A percentile compares a stretch with the other conserved stretches of the same genome.
Evolutionary conservation across 1,139 yeast genomes (phyloP).

Genomic region (Kodamaea alishanica): DNA sequence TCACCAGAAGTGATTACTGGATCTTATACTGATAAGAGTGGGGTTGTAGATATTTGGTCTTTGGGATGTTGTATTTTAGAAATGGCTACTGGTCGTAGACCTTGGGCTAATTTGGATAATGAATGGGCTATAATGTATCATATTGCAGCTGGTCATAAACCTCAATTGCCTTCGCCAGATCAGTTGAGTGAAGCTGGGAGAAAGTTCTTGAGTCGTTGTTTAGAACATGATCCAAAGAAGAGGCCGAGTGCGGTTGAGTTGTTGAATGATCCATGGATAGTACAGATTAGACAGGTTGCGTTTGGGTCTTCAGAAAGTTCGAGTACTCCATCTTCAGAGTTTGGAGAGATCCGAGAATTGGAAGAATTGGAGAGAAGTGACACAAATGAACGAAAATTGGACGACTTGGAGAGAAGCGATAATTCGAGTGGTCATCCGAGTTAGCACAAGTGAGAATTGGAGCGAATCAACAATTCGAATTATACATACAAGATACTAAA

Average conservation of each 20-base stretch:
- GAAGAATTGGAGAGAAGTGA: too few relatives aligned
- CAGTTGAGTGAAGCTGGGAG: slow-evolving; percentile 76
- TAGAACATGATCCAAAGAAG: slow-evolving; percentile 74
- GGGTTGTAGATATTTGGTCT: slow-evolving; percentile 82
- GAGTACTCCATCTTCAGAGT: slow-evolving; percentile 41
- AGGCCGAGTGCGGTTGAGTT: slow-evolving; percentile 84
- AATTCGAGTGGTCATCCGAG: too few relatives aligned
- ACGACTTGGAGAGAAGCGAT: too few relatives aligned
- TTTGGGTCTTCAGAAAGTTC: slow-evolving; percentile 46
- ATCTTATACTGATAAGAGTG: slow-evolving; percentile 57
- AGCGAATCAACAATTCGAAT: too few relatives aligned
- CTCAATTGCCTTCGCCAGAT: slow-evolving; percentile 75
- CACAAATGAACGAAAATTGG: too few relatives aligned
- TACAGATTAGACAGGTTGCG: slow-evolving; percentile 66
- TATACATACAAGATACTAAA: too few relatives aligned
- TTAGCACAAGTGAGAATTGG: too few relatives aligned
- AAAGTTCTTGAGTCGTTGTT: slow-evolving; percentile 66
- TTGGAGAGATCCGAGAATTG: too few relatives aligned
- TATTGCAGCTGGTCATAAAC: slow-evolving; percentile 92
- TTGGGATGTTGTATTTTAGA: slow-evolving; percentile 78
- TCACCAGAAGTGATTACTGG: slow-evolving; percentile 96
- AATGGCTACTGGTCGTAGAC: slow-evolving; percentile 80
- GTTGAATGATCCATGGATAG: slow-evolving; percentile 87
- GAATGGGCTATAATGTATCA: slow-evolving; percentile 99
- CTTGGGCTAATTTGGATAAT: slow-evolving; percentile 90